Evolutionary conservation across 306 rosid species (phyloP).

Genomic region (Myrica gale): DNA sequence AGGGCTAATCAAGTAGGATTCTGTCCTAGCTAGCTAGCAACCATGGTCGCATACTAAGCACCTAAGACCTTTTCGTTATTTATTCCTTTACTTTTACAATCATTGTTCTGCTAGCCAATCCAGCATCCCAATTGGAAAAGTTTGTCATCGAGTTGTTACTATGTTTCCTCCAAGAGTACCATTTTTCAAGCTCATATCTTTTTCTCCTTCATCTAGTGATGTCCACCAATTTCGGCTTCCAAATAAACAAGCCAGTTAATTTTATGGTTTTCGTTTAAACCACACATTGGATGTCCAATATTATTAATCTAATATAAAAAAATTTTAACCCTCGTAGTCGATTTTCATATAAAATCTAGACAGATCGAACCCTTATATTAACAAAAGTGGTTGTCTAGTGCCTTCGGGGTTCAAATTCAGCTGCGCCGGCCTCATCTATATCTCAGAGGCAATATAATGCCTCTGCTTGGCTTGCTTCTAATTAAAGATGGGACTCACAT

Average conservation of each 20-base stretch:
- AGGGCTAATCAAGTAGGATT: not conserved
- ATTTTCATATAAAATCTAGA: not conserved
- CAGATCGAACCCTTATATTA: not conserved
- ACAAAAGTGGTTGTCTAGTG: not conserved
- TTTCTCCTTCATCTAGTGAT: no score
- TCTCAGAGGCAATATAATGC: not conserved
- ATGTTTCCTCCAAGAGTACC: not conserved
- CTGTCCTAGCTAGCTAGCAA: not conserved
- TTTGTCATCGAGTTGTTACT: no score
- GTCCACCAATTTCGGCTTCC: no score
- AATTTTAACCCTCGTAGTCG: not conserved
- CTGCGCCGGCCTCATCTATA: not conserved
- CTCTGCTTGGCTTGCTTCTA: not conserved
- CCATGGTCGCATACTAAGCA: not conserved
- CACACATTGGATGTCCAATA: no score
- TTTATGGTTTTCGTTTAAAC: no score
- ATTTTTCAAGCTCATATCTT: not conserved
- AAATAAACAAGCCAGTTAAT: no score
- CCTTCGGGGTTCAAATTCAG: no score
- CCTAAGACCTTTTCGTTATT: not conserved
- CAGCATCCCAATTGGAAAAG: not conserved
- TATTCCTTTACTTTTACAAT: not conserved
- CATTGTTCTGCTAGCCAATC: not conserved
- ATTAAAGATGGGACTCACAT: slow-evolving; percentile 3
- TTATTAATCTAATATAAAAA: no score